A percentile compares a stretch with the other conserved stretches of the same genome.
phyloP scores from a whole-genome alignment of 129 eudicot species.

The Oenanthe sinensis region DNA sequence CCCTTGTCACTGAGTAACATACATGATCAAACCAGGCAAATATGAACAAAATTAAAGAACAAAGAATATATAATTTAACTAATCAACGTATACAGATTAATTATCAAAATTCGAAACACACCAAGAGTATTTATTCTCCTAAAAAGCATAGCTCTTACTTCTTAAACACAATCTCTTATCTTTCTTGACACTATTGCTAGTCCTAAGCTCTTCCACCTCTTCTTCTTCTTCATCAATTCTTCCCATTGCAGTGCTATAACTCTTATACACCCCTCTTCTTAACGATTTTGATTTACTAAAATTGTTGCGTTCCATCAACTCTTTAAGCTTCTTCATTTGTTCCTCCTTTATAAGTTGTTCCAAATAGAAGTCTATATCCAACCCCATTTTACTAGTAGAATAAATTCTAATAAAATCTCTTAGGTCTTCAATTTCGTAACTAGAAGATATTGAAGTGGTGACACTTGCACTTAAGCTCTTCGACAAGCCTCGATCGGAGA shows the following conservation, averaged over 20 bases:
- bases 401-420: slow-evolving; percentile 3
- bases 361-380: not conserved
- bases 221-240: slow-evolving; percentile 16
- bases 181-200: not conserved
- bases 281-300: not conserved
- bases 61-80: not conserved
- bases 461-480: slow-evolving; percentile 18
- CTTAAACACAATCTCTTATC: not conserved
- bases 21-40: not conserved
- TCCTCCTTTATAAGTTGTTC: slow-evolving; percentile 4
- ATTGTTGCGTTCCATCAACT: not conserved
- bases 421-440: not conserved
- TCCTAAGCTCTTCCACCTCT: not conserved
- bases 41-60: not conserved
- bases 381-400: slow-evolving; percentile 5
- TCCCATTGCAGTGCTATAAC: slow-evolving; percentile 17
- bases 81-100: not conserved
- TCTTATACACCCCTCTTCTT: slow-evolving; percentile 10
- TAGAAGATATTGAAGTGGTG: not conserved
- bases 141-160: slow-evolving; percentile 20
- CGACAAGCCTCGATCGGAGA: not conserved
- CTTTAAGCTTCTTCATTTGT: slow-evolving; percentile 9
- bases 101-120: not conserved
- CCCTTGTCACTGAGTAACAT: too few relatives aligned
- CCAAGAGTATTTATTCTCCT: slow-evolving; percentile 23